Percentiles rank a stretch among this genome's conserved stretches.
Evolutionary conservation across 495 filamentous ascomycete species (phyloP).

Genomic region (Penicillium cataractarum): DNA sequence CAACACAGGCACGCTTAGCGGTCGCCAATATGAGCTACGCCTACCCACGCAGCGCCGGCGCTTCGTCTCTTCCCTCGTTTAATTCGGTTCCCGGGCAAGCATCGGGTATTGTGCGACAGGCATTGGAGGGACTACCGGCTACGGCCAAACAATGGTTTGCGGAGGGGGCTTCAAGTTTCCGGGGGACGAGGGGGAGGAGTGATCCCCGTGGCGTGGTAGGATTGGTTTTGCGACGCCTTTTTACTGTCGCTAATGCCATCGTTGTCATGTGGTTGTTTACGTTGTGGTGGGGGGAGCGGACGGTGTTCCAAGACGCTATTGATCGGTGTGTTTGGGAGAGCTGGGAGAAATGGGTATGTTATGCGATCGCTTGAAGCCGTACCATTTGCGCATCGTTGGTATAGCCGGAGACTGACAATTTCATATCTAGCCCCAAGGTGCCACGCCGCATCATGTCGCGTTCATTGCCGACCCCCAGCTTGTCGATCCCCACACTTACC

Average conservation of each 20-base stretch:
- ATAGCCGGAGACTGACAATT: conserved; percentile 10
- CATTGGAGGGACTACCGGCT: conserved; percentile 25
- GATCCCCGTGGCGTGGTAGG: conserved; percentile 19
- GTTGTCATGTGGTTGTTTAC: conserved; percentile 74
- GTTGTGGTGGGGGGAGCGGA: conserved; percentile 87
- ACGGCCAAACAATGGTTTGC: conserved; percentile 33
- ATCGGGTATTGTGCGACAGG: conserved; percentile 10
- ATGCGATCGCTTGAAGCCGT: neutral
- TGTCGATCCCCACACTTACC: conserved; percentile 95
- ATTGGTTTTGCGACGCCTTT: conserved; percentile 30
- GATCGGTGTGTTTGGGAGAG: conserved; percentile 75
- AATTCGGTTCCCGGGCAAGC: conserved; percentile 19
- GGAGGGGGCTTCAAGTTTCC: conserved; percentile 13
- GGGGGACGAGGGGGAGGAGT: conserved; percentile 9
- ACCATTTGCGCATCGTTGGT: neutral
- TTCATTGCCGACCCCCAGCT: conserved; percentile 97
- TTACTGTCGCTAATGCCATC: conserved; percentile 67
- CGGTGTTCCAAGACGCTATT: conserved; percentile 68
- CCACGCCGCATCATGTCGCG: conserved; percentile 80
- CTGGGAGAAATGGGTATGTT: conserved; percentile 92
- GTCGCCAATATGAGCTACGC: conserved; percentile 45
- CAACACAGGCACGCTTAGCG: conserved; percentile 9
- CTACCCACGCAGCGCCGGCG: conserved; percentile 36
- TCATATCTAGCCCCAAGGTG: conserved; percentile 63
- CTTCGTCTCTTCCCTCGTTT: conserved; percentile 36